Conservation (phyloP, 1,139 yeast genomes). For the Saccharomyces pastorianus region DNA sequence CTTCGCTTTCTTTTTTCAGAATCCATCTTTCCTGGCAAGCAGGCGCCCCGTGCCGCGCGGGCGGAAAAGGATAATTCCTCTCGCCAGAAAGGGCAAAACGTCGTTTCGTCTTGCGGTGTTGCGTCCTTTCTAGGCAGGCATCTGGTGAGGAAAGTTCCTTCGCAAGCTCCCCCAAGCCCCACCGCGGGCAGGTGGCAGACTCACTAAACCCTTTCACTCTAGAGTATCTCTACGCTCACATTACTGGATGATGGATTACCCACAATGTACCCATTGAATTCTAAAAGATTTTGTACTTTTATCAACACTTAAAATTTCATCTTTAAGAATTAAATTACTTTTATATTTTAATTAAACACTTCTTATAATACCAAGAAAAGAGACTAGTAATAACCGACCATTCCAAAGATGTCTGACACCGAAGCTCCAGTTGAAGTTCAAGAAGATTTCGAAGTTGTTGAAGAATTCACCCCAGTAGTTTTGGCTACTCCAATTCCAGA, state of each 20-base stretch:
- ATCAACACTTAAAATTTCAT: background rate
- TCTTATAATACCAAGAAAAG: background rate
- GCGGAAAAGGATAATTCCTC: too few species aligned
- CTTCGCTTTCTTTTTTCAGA: too few species aligned
- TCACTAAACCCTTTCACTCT: background rate
- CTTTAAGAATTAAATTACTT: background rate
- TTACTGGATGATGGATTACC: background rate
- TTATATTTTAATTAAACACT: background rate
- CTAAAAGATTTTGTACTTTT: background rate
- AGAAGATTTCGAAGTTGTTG: slow-evolving; percentile 62
- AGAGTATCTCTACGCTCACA: background rate
- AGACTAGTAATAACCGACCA: slow-evolving; percentile 1
- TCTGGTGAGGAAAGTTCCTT: background rate
- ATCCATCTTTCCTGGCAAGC: too few species aligned
- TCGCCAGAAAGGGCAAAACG: background rate
- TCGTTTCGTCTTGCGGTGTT: background rate
- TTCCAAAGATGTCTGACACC: slow-evolving; percentile 34
- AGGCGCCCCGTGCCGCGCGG: too few species aligned
- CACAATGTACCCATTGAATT: background rate
- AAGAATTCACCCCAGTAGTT: slow-evolving; percentile 70
- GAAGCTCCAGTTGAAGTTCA: slow-evolving; percentile 44
- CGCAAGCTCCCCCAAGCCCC: background rate
- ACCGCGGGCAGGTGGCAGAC: background rate
- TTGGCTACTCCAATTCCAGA: slow-evolving; percentile 94
- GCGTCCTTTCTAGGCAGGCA: background rate